Base-by-base conservation (phyloP, 2,329 filamentous ascomycete genomes). In the Colletotrichum sojae region DNA sequence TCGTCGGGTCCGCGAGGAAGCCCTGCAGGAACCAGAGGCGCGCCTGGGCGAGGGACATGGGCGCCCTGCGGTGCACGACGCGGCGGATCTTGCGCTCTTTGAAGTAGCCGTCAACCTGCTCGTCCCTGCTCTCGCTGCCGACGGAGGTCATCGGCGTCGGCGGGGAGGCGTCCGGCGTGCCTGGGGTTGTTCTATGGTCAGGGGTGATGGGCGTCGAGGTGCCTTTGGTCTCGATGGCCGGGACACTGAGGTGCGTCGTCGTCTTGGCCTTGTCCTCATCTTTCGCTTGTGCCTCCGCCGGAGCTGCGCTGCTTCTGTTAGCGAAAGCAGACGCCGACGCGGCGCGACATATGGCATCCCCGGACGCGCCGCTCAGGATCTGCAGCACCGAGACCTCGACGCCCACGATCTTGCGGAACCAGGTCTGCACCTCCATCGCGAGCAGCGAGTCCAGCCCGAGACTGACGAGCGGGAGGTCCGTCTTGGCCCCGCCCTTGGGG, bases 21-120 rank as follows among this genome's bases (percentile, higher is more conserved):
- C 73, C 65, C 4, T 71, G 68, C 0, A 81, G 67, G 65, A 83
- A 82, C 81, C 81, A 85, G 69, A 84, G 82, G 0, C 81, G 74
- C 0, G 78, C 75, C 70, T 85, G 83, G 8, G 73, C 78, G n/a
- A 76, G 76, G 3, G 83, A 83, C 67, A 84, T 79, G 4, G 36
- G 54, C 0, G 63, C 63, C 13, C 48, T n/a, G 15, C 48, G 2
- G 25, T 53, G 22, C 0, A 60, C n/a, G 0, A 45, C 39, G 1
- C 25, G 46, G 0, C 46, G 25, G 5, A 39, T 22, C 6, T 43
- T 45, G 18, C 25, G 13, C 10, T 65, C 39, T 15, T 59, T 48
- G 36, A 15, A 39, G 13, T 54, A 63, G 27, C 36, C 13, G 9
- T 45, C 39, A 2, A 13, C 4, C 25, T 36, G 9, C 25, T 53